Evolutionary conservation across 139 green algal genomes (phyloP).

Genomic region (Coelastrella sp.): DNA sequence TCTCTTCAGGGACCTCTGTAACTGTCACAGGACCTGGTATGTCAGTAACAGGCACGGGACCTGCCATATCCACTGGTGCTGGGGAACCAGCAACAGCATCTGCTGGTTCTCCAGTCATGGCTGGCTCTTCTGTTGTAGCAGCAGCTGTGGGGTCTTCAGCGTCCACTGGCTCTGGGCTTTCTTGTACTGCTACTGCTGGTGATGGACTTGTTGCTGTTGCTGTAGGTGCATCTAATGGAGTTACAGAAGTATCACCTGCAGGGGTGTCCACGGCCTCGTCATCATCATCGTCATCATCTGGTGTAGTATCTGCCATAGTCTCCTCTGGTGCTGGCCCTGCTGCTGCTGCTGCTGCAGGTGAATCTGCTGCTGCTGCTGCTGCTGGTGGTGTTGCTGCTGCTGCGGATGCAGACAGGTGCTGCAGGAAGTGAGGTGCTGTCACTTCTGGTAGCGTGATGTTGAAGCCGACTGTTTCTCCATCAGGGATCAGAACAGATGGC

Average conservation of each 20-base stretch:
- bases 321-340: not conserved
- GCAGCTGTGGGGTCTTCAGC: no score
- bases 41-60: not conserved
- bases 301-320: not conserved
- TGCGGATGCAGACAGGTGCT: not conserved
- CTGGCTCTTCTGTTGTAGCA: no score
- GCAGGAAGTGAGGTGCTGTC: not conserved
- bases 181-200: not conserved
- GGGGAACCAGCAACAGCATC: not conserved
- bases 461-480: no score
- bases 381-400: not conserved
- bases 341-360: not conserved
- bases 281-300: not conserved
- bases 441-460: constrained; percentile 13
- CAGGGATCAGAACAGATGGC: constrained; percentile 3
- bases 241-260: not conserved
- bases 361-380: not conserved
- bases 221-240: not conserved
- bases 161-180: no score
- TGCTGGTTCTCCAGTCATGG: no score
- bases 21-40: not conserved
- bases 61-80: not conserved
- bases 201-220: not conserved
- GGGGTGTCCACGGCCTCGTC: no score
- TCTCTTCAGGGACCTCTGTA: not conserved